Base-by-base conservation (phyloP, 345 rosid genomes). In the Populus tremula region DNA sequence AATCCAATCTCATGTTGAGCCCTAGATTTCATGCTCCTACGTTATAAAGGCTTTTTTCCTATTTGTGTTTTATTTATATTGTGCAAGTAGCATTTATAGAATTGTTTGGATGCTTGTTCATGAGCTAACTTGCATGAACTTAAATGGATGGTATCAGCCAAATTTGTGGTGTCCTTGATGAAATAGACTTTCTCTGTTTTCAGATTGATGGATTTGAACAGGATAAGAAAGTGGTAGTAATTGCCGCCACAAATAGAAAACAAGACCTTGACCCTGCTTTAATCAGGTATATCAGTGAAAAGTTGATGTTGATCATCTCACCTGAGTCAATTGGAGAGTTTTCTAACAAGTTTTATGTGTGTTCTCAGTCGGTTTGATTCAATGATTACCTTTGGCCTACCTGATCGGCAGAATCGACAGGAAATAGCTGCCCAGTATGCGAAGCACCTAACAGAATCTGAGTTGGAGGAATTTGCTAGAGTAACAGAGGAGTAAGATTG, bases 151-250 rank as follows among this genome's bases (percentile, higher is more conserved):
- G 20, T 18, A 54, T 14, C 23, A 3, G 17, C 47, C n/a, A 20
- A 71, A 38, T 10, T 45, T 82, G 38, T 65, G 33, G 8, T 69
- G 20, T n/a, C 27, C 33, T 39, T 73, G 65, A 59, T 67, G 53
- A 81, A 54, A 63, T 79, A 67, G 39, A 56, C 79, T 41, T 43
- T 54, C 54, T 69, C 27, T 29, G 13, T 74, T 27, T 75, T 82
- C 88, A 96, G 98, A 96, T 91, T 70, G 99, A 96, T 84, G 97
- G 99, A 77, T 96, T 96, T 88, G 98, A 96, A 78, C 97, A 91
- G 76, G 95, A 92, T 67, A 91, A 92, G 81, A 92, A 92, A 79
- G 97, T 91, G 65, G 92, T 91, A 8, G 93, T 96, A 41, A 88
- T 96, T 73, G 99, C 98, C 54, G 98, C 98, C 71, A 96, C 98